phyloP scores from a whole-genome alignment of 495 filamentous ascomycete species.

The Aspergillus taichungensis region DNA sequence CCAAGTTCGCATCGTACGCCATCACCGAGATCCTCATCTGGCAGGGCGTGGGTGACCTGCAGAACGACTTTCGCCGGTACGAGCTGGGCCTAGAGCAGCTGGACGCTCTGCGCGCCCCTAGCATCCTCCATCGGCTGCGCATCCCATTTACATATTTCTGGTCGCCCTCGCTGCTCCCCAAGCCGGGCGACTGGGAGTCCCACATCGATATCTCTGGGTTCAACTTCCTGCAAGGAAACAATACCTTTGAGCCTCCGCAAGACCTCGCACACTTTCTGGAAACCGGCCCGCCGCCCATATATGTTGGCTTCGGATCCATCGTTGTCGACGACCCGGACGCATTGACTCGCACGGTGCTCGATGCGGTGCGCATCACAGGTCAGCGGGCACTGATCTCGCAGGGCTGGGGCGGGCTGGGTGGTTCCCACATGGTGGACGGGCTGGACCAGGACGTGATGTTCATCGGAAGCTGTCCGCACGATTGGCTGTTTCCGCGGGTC shows the following conservation, averaged over 20 bases:
- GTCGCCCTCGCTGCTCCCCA: constrained; percentile 73
- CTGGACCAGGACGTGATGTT: constrained; percentile 63
- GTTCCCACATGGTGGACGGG: constrained; percentile 30
- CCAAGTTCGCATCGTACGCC: constrained; percentile 68
- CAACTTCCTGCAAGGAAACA: constrained; percentile 58
- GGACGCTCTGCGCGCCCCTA: constrained; percentile 58
- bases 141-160: constrained; percentile 75
- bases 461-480: constrained; percentile 70
- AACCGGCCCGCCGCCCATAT: constrained; percentile 60
- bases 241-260: constrained; percentile 52
- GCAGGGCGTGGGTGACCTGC: constrained; percentile 70
- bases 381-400: constrained; percentile 70
- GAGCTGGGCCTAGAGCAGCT: constrained; percentile 59
- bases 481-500: constrained; percentile 73
- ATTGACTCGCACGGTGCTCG: constrained; percentile 59
- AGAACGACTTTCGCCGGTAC: constrained; percentile 62
- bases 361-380: constrained; percentile 54
- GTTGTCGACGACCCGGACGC: constrained; percentile 65
- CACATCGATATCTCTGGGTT: constrained; percentile 69
- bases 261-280: constrained; percentile 57
- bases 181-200: constrained; percentile 65
- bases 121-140: constrained; percentile 50
- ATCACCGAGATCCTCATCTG: constrained; percentile 77
- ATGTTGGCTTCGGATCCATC: constrained; percentile 78
- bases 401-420: constrained; percentile 71